phyloP scores from a whole-genome alignment of 495 filamentous ascomycete species.

The Bombardia bombarda region DNA sequence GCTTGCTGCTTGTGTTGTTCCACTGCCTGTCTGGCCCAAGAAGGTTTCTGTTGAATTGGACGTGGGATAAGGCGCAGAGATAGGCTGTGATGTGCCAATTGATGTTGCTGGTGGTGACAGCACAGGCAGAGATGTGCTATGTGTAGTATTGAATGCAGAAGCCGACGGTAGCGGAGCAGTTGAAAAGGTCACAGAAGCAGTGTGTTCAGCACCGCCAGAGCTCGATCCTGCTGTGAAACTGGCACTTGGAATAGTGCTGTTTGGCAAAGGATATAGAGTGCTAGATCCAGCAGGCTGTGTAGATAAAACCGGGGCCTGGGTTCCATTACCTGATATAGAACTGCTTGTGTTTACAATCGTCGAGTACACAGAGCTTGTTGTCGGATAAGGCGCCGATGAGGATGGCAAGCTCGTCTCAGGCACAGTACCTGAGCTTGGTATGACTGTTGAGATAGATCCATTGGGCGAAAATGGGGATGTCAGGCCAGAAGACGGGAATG shows the following conservation, averaged over 20 bases:
- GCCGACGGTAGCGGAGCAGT: background rate
- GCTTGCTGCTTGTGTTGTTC: too few relatives aligned
- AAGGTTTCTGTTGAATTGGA: too few relatives aligned
- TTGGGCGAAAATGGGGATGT: background rate
- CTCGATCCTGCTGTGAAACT: conserved; percentile 5
- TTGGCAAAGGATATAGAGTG: conserved; percentile 7
- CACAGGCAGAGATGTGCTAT: too few relatives aligned
- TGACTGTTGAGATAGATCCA: background rate
- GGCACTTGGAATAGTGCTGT: conserved; percentile 2
- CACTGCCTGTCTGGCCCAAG: too few relatives aligned
- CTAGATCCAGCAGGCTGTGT: conserved; percentile 1
- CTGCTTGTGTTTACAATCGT: background rate
- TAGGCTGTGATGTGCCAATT: too few relatives aligned
- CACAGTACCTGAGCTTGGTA: background rate
- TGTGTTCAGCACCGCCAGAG: background rate
- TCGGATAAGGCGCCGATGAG: background rate
- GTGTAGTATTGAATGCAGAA: background rate
- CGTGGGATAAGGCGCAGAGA: too few relatives aligned
- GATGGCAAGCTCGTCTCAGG: background rate
- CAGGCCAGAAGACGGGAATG: background rate
- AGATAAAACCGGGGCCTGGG: background rate
- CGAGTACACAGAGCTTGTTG: conserved; percentile 2
- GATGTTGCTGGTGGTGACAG: too few relatives aligned
- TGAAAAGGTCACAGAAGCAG: background rate
- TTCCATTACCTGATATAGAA: background rate